These are phyloP conservation scores for Cystobasidium pallidum DNA, from an alignment of 1,284 basidiomycete species.

Conservation along the genomic window DNA sequence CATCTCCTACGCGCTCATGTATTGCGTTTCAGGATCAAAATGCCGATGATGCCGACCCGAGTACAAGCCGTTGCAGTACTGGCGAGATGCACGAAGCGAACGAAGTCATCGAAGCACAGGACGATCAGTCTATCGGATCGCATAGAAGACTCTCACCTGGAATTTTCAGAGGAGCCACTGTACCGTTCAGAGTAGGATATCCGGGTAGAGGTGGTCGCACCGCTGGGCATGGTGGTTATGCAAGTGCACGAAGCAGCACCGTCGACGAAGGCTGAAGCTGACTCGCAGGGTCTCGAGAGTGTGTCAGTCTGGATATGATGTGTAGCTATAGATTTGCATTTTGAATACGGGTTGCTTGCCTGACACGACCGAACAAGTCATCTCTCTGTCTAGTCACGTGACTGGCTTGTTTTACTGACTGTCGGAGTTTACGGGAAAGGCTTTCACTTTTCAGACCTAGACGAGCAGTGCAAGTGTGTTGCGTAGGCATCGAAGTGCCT, in stretches of 20 bases:
- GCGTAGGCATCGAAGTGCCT: too few species aligned
- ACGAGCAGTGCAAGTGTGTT: too few species aligned
- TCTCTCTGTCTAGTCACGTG: conserved; percentile 6
- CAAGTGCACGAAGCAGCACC: neutral
- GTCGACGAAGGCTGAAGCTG: neutral
- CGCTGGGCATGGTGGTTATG: conserved; percentile 2
- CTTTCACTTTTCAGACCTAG: too few species aligned
- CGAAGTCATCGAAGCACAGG: neutral
- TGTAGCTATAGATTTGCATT: conserved; percentile 1
- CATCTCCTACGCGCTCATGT: neutral
- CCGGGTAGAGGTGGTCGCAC: conserved; percentile 29
- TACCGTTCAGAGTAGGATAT: conserved; percentile 40
- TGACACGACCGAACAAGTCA: neutral
- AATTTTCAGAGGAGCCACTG: neutral
- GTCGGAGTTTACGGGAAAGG: neutral
- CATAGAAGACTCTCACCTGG: conserved; percentile 14
- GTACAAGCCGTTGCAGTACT: conserved; percentile 14
- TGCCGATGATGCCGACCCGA: neutral
- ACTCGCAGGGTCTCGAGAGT: neutral
- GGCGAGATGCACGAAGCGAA: neutral
- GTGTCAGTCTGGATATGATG: neutral
- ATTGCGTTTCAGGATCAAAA: conserved; percentile 2
- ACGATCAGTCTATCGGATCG: neutral
- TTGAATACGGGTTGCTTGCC: too few species aligned
- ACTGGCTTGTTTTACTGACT: neutral